phyloP scores from a whole-genome alignment of 1,139 yeast species.

The Debaryomyces coudertii region DNA sequence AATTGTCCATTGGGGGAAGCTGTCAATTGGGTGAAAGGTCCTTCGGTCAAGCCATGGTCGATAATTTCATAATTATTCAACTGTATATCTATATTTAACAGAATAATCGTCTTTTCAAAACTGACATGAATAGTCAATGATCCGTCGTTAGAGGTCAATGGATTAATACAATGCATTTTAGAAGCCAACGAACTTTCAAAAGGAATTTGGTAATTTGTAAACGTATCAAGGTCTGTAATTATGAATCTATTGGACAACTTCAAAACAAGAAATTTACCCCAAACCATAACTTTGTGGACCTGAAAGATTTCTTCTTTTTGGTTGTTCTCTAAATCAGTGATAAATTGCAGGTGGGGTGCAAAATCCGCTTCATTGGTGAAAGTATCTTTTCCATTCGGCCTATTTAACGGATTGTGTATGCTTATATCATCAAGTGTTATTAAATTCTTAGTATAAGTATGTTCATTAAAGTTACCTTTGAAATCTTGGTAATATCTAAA shows the following conservation, averaged over 20 bases:
- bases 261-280: constrained; percentile 37
- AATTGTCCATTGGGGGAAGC: constrained; percentile 66
- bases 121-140: constrained; percentile 29
- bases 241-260: constrained; percentile 31
- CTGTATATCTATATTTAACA: constrained; percentile 30
- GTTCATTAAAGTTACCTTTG: constrained; percentile 64
- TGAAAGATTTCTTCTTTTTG: constrained; percentile 34
- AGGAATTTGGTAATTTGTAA: constrained; percentile 32
- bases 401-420: constrained; percentile 24
- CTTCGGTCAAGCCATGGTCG: constrained; percentile 52
- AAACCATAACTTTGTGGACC: constrained; percentile 27
- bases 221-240: constrained; percentile 29
- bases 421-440: constrained; percentile 38
- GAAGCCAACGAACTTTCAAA: constrained; percentile 23
- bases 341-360: constrained; percentile 14
- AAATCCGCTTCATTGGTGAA: background rate
- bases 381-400: constrained; percentile 4
- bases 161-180: constrained; percentile 21
- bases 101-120: constrained; percentile 33
- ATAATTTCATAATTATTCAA: constrained; percentile 27
- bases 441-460: constrained; percentile 37
- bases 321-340: constrained; percentile 40
- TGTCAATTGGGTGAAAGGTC: constrained; percentile 57
- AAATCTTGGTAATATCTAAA: constrained; percentile 71
- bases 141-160: constrained; percentile 11